Conservation (phyloP, 371 early-diverging fungal genomes). For the Mortierella sp. region DNA sequence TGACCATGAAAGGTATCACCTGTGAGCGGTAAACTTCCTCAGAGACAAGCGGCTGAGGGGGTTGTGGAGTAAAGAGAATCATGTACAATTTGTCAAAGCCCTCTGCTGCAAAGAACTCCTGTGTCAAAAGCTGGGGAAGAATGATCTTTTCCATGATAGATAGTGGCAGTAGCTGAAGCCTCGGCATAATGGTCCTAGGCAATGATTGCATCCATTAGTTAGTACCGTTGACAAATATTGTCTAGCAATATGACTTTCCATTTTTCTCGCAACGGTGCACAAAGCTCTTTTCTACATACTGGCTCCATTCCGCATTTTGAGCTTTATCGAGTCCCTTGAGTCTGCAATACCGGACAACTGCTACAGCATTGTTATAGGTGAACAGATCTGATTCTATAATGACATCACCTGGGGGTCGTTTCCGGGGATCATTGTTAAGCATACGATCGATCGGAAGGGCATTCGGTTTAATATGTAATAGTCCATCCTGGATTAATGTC, state of each 20-base stretch:
- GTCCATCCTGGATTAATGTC: constrained; percentile 32
- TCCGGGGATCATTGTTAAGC: constrained; percentile 32
- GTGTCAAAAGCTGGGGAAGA: constrained; percentile 50
- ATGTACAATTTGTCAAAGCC: constrained; percentile 52
- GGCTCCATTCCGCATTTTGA: constrained; percentile 46
- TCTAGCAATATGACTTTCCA: too few relatives aligned
- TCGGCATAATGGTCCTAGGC: constrained; percentile 38
- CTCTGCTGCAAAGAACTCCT: constrained; percentile 57
- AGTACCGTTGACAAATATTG: background rate
- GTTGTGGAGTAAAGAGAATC: constrained; percentile 51
- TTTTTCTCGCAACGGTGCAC: too few relatives aligned
- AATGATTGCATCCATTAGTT: background rate
- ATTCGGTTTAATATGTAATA: constrained; percentile 24
- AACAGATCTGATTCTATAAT: constrained; percentile 39
- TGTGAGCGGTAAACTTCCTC: constrained; percentile 39
- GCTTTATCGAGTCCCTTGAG: constrained; percentile 52
- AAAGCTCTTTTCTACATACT: constrained; percentile 17
- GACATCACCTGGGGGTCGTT: constrained; percentile 40
- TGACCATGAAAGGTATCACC: constrained; percentile 53
- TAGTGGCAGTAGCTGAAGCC: constrained; percentile 29
- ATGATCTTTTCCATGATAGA: constrained; percentile 48
- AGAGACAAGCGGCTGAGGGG: constrained; percentile 41
- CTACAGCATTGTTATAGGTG: constrained; percentile 31
- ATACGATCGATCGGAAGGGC: constrained; percentile 35
- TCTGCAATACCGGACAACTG: constrained; percentile 45